Evolutionary conservation across 148 eudicot species (phyloP), one percentile per base, ranked within the genome.

Genomic region (Talinum fruticosum): DNA sequence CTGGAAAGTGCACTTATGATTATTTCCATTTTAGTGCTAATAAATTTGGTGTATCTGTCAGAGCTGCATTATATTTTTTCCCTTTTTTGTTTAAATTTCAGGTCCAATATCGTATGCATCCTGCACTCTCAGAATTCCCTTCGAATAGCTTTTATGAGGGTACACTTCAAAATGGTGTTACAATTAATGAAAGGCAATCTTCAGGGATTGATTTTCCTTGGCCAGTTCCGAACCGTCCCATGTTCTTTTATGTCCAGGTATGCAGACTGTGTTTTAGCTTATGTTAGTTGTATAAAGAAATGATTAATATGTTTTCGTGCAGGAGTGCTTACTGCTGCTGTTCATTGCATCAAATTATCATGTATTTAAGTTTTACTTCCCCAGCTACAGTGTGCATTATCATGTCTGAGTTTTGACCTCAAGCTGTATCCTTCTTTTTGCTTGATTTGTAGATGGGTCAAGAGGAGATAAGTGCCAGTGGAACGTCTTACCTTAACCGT

Each of bases 61-160:
- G 2, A 51, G 2, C 4, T 18, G 19, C n/a, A 16, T 51, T 51
- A 19, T 75, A 74, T n/a, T 69, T 75, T 57, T 32, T 54, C 8
- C 41, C 2, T 36, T n/a, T 32, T 35, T 1, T 61, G 26, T 32
- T 67, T 35, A 67, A n/a, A 74, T 36, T 80, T 66, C 87, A 94
- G 99, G 99, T 96, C 76, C 99, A 96, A 85, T 96, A 96, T 76
- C 97, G 99, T 73, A 96, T 96, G 99, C 99, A 96, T 81, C 99
- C 99, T 61, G 90, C 94, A 30, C 87, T 93, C 32, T 93, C 99
- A 10, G 99, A 96, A 78, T 96, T 96, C 57, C 99, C 99, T 69
- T 96, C 99, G 57, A 96, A 96, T 75, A 93, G 91, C 88, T 96
- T 96, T 83, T 96, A 96, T 75, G 99, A 96, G 89, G 99, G 99